Base-by-base conservation (phyloP, 73 alveolate species). In the Durusdinium trenchii region DNA sequence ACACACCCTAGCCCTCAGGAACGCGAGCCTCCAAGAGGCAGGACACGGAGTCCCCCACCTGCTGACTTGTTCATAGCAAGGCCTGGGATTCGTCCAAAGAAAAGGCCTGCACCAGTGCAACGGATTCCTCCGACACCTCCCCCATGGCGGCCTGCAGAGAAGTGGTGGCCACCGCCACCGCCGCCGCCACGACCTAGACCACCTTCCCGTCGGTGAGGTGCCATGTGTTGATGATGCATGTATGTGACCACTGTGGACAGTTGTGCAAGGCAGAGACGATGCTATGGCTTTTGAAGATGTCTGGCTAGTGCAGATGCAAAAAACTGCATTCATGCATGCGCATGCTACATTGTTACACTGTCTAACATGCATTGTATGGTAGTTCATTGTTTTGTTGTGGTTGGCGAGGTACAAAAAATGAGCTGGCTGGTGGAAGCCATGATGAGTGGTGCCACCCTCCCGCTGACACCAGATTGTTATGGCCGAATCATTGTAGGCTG, bases 401-500 rank as follows among this genome's bases (percentile, higher is more conserved):
- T n/a, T n/a, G n/a, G n/a, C n/a, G n/a, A n/a, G n/a, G n/a, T n/a
- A n/a, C n/a, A n/a, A n/a, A n/a, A n/a, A n/a, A 75, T 75, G 85
- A 75, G 85, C n/a, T 75, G 85, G 85, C 85, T 75, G 35, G 52
- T 75, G 85, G 85, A 75, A 12, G 85, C 85, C 52, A 75, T 75
- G 85, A 54, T 38, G 38, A 7, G 57, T 5, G 85, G 85, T 75
- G 57, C 85, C 85, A 3, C 57, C 85, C 57, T 7, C 38, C 85
- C 42, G 43, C 36, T 62, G 76, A 5, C 43, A 9, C 32, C 36
- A 20, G 36, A 6, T 62, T n/a, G n/a, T n/a, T n/a, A n/a, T n/a
- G n/a, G n/a, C n/a, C n/a, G n/a, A n/a, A n/a, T n/a, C n/a, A n/a
- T n/a, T n/a, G n/a, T n/a, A n/a, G n/a, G n/a, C n/a, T n/a, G n/a